Evolutionary conservation across 2,329 filamentous ascomycete species (phyloP).

Genomic region (Aschersonia sp.): DNA sequence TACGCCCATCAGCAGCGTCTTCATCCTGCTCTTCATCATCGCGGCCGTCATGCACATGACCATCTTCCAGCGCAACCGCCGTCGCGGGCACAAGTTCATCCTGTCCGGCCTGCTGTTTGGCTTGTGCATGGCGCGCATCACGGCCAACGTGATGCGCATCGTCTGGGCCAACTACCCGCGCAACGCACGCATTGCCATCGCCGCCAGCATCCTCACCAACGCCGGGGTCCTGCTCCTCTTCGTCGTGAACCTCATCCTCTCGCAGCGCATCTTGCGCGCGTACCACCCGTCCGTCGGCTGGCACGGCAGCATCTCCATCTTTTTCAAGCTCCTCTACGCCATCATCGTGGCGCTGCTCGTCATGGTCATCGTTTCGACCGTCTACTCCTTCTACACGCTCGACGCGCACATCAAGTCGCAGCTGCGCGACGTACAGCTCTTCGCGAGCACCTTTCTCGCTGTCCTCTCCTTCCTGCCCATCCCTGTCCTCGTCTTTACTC

Average conservation of each 20-base stretch:
- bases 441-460: conserved; percentile 47
- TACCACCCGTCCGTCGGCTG: conserved; percentile 59
- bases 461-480: conserved; percentile 46
- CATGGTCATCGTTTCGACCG: conserved; percentile 49
- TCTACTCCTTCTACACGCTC: conserved; percentile 55
- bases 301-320: conserved; percentile 33
- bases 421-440: conserved; percentile 51
- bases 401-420: conserved; percentile 28
- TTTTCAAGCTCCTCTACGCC: conserved; percentile 43
- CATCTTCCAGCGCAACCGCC: conserved; percentile 36
- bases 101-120: conserved; percentile 42
- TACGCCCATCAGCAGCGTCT: conserved; percentile 47
- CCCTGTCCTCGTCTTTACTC: conserved; percentile 34
- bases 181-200: conserved; percentile 31
- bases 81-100: conserved; percentile 40
- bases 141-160: conserved; percentile 35
- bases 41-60: conserved; percentile 43
- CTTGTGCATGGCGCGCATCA: conserved; percentile 40
- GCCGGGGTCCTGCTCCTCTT: conserved; percentile 64
- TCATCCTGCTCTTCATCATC: conserved; percentile 41
- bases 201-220: conserved; percentile 54
- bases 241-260: conserved; percentile 63
- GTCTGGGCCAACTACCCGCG: conserved; percentile 31
- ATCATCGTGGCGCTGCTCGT: conserved; percentile 44
- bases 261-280: conserved; percentile 60